A percentile compares a stretch with the other conserved stretches of the same genome.
These are phyloP conservation scores for Lepiota brunneoincarnata DNA, from an alignment of 768 basidiomycete genomes.

Conservation along the genomic window DNA sequence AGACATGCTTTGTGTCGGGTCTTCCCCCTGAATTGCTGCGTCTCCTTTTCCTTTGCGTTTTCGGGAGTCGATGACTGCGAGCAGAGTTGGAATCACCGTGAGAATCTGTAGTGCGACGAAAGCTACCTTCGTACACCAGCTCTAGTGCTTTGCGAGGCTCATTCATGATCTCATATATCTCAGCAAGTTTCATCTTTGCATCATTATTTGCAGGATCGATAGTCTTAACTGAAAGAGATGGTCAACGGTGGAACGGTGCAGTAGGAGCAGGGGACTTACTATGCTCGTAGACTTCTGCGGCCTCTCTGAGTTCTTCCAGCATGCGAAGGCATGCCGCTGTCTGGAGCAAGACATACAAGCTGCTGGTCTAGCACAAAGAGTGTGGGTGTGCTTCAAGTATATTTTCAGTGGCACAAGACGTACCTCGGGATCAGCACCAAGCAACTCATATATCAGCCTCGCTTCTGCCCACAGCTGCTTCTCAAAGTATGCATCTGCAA, in stretches of 20 bases:
- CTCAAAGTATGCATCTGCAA: constrained; percentile 84
- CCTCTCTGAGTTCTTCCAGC: constrained; percentile 70
- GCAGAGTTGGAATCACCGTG: not conserved
- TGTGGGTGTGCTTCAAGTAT: too few relatives aligned
- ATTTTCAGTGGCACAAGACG: constrained; percentile 18
- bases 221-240: constrained; percentile 51
- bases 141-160: constrained; percentile 81
- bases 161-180: constrained; percentile 82
- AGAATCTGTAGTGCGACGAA: not conserved
- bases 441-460: constrained; percentile 71
- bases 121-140: constrained; percentile 76
- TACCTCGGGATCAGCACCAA: constrained; percentile 75
- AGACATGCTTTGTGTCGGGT: constrained; percentile 13
- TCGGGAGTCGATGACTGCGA: constrained; percentile 57
- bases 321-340: constrained; percentile 82
- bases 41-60: constrained; percentile 38
- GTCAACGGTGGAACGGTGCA: not conserved
- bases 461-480: constrained; percentile 77
- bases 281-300: constrained; percentile 81
- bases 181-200: constrained; percentile 87
- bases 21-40: constrained; percentile 14
- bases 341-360: constrained; percentile 66
- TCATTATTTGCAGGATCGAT: constrained; percentile 77
- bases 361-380: constrained; percentile 55
- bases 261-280: constrained; percentile 41